These are phyloP conservation scores for Aspergillus tanneri DNA, from an alignment of 2,329 filamentous ascomycete species.

Conservation along the genomic window DNA sequence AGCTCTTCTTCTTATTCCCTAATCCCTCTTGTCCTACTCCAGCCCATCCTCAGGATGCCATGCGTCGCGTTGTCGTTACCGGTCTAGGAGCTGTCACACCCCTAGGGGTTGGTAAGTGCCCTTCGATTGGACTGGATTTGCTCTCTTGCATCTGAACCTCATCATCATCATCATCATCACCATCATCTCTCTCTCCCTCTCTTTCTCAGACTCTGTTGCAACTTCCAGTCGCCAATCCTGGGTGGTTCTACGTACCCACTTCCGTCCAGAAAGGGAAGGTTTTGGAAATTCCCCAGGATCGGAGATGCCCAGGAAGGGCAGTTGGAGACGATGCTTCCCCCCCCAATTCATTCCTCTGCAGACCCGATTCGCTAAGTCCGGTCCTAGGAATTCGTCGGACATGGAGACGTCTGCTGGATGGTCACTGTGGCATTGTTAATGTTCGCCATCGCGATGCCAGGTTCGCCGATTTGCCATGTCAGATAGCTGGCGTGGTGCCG, in stretches of 20 bases:
- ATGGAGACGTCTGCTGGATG: conserved; percentile 77
- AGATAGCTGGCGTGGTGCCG: conserved; percentile 80
- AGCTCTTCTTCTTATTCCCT: conserved; percentile 14
- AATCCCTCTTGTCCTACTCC: conserved; percentile 1
- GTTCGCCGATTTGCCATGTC: conserved; percentile 76
- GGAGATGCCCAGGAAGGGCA: conserved; percentile 20
- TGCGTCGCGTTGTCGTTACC: conserved; percentile 74
- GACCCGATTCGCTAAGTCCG: conserved; percentile 11
- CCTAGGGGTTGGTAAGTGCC: conserved; percentile 70
- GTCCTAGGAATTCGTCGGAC: conserved; percentile 64
- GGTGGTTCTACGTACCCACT: conserved; percentile 28
- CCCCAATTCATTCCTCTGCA: not conserved
- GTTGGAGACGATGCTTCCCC: conserved; percentile 12
- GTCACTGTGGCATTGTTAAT: conserved; percentile 77
- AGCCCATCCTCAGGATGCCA: conserved; percentile 23
- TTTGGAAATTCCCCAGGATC: conserved; percentile 20
- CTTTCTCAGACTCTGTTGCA: not conserved
- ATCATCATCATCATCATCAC: too few species aligned
- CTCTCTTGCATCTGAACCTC: too few species aligned
- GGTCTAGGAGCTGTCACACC: conserved; percentile 81
- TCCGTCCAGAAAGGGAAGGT: conserved; percentile 34
- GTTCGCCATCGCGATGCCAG: conserved; percentile 60
- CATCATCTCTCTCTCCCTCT: conserved; percentile 7
- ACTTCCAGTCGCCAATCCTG: not conserved
- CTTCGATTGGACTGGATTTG: too few species aligned